A percentile compares a stretch with the other conserved stretches of the same genome.
Conservation (phyloP, 2,329 filamentous ascomycete genomes). For the Myriosclerotinia curreyana region DNA sequence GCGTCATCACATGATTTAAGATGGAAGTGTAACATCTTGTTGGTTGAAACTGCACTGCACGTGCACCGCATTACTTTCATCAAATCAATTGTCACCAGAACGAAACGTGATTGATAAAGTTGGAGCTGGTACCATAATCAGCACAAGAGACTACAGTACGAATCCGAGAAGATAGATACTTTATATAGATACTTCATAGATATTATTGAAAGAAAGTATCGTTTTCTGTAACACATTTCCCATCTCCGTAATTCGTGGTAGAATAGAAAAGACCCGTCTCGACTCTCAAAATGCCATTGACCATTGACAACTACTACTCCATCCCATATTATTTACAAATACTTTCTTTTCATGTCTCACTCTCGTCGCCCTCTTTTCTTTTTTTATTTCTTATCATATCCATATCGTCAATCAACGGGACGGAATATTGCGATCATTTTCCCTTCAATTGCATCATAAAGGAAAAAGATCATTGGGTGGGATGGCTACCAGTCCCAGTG, state of each 20-base stretch:
- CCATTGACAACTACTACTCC: no score
- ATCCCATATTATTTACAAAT: background rate
- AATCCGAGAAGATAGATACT: background rate
- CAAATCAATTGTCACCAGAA: no score
- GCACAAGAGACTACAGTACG: no score
- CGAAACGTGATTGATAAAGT: no score
- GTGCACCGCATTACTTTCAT: no score
- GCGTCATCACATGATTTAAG: no score
- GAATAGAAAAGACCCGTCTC: background rate
- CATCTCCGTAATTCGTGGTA: no score
- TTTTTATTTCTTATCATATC: slow-evolving; percentile 10
- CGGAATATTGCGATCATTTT: slow-evolving; percentile 13
- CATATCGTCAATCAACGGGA: no score
- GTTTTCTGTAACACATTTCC: background rate
- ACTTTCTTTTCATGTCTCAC: no score
- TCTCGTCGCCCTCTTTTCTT: slow-evolving; percentile 1
- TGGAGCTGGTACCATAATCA: slow-evolving; percentile 3
- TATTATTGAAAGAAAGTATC: background rate
- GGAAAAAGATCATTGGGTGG: slow-evolving; percentile 4
- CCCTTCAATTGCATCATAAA: slow-evolving; percentile 21
- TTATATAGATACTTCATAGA: background rate
- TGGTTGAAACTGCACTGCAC: no score
- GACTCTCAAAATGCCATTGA: background rate
- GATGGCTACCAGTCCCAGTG: no score
- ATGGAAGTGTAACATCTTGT: no score